These are phyloP conservation scores for Lolium perenne DNA, from an alignment of 176 grass and related monocot species.

Conservation along the genomic window DNA sequence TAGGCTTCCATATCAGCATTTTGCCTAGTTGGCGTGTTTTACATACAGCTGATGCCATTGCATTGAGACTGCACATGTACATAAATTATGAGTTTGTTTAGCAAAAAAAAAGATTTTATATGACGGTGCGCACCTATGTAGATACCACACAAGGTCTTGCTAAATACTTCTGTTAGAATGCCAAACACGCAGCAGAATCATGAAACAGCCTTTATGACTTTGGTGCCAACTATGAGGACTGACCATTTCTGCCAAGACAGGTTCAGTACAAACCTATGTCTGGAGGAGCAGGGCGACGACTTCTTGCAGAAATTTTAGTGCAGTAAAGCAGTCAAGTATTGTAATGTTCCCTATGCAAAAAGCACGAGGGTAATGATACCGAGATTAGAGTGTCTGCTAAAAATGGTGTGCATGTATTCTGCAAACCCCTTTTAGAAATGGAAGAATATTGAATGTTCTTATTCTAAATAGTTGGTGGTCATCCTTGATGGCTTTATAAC, in stretches of 20 bases:
- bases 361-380: background rate
- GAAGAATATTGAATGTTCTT: slow-evolving; percentile 9
- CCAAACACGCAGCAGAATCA: slow-evolving; percentile 2
- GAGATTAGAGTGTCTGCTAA: slow-evolving; percentile 16
- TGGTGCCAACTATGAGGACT: background rate
- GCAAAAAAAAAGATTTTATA: background rate
- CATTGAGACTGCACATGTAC: background rate
- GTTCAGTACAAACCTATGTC: background rate
- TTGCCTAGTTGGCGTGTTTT: background rate
- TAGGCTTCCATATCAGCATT: background rate
- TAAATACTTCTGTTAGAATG: slow-evolving; percentile 5
- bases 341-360: background rate
- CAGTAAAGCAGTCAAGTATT: background rate
- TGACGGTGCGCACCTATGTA: background rate
- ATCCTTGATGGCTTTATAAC: background rate
- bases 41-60: background rate
- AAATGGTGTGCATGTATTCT: background rate
- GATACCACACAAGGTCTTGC: background rate
- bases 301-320: background rate
- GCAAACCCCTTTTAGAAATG: slow-evolving; percentile 1
- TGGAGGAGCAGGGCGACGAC: background rate
- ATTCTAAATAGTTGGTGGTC: background rate
- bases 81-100: background rate
- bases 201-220: background rate
- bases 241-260: background rate